phyloP scores from a whole-genome alignment of 1,284 basidiomycete genomes.

The Ganoderma multipileum region DNA sequence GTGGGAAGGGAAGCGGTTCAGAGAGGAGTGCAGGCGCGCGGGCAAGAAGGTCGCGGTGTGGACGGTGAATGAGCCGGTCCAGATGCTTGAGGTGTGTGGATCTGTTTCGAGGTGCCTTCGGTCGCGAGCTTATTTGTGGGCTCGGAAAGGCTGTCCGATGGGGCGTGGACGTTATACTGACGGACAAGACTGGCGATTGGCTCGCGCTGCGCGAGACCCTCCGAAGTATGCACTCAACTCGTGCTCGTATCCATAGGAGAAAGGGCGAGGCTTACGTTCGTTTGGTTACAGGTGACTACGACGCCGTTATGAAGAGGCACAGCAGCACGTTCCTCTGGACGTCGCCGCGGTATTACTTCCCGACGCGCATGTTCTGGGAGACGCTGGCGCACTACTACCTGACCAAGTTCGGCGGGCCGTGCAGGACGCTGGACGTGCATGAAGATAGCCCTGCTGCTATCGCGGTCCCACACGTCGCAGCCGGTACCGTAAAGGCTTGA shows the following conservation, averaged over 20 bases:
- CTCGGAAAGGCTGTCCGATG: slow-evolving; percentile 79
- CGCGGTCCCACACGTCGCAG: slow-evolving; percentile 12
- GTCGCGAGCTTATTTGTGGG: slow-evolving; percentile 15
- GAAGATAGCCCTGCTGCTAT: neutral
- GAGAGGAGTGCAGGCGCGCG: slow-evolving; percentile 76
- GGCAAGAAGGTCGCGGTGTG: slow-evolving; percentile 94
- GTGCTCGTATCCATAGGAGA: neutral
- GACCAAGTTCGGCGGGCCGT: slow-evolving; percentile 37
- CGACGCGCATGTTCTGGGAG: slow-evolving; percentile 40
- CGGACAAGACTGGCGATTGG: slow-evolving; percentile 85
- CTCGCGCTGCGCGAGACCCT: slow-evolving; percentile 75
- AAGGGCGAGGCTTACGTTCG: slow-evolving; percentile 7
- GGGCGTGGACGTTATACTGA: slow-evolving; percentile 91
- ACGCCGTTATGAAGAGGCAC: slow-evolving; percentile 64
- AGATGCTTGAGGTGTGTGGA: slow-evolving; percentile 89
- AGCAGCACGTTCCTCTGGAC: slow-evolving; percentile 82
- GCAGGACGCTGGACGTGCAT: slow-evolving; percentile 23
- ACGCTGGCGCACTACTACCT: slow-evolving; percentile 18
- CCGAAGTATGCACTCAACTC: slow-evolving; percentile 53
- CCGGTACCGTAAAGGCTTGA: slow-evolving; percentile 23
- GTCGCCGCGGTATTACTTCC: slow-evolving; percentile 65
- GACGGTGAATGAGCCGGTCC: slow-evolving; percentile 92
- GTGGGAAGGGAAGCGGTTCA: slow-evolving; percentile 77
- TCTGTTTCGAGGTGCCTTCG: neutral
- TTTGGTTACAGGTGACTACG: slow-evolving; percentile 63